phyloP scores from a whole-genome alignment of 2,329 filamentous ascomycete species.

The Ophiocordyceps camponoti-saundersi region DNA sequence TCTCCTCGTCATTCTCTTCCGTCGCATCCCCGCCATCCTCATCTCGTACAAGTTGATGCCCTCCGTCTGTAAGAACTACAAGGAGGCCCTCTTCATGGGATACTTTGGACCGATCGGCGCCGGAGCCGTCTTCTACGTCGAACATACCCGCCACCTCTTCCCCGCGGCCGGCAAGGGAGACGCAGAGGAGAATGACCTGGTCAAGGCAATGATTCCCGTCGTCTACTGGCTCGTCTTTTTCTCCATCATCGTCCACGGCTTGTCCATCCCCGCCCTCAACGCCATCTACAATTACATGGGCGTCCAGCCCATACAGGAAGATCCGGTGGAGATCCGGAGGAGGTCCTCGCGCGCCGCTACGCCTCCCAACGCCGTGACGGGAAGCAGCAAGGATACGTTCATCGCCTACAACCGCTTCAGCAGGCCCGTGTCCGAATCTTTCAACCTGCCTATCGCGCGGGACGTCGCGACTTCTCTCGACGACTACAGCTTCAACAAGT shows the following conservation, averaged over 20 bases:
- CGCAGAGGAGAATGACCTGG: conserved; percentile 15
- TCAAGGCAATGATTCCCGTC: conserved; percentile 19
- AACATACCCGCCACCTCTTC: conserved; percentile 25
- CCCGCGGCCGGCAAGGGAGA: conserved; percentile 16
- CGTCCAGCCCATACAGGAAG: conserved; percentile 24
- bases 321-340: conserved; percentile 21
- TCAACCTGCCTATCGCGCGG: not conserved
- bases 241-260: conserved; percentile 12
- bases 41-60: conserved; percentile 38
- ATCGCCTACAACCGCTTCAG: conserved; percentile 32
- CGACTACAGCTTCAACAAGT: not conserved
- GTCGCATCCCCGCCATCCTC: conserved; percentile 39
- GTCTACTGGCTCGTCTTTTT: conserved; percentile 23
- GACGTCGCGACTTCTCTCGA: not conserved
- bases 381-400: conserved; percentile 17
- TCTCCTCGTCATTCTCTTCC: conserved; percentile 32
- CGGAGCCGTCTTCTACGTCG: conserved; percentile 58
- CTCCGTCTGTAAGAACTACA: conserved; percentile 29
- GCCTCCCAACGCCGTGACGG: conserved; percentile 21
- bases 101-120: conserved; percentile 66
- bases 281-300: conserved; percentile 19
- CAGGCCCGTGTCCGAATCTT: conserved; percentile 12
- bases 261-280: conserved; percentile 28
- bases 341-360: conserved; percentile 14
- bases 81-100: conserved; percentile 43